phyloP scores from a whole-genome alignment of 2,329 filamentous ascomycete species.

The Nemania sp. region DNA sequence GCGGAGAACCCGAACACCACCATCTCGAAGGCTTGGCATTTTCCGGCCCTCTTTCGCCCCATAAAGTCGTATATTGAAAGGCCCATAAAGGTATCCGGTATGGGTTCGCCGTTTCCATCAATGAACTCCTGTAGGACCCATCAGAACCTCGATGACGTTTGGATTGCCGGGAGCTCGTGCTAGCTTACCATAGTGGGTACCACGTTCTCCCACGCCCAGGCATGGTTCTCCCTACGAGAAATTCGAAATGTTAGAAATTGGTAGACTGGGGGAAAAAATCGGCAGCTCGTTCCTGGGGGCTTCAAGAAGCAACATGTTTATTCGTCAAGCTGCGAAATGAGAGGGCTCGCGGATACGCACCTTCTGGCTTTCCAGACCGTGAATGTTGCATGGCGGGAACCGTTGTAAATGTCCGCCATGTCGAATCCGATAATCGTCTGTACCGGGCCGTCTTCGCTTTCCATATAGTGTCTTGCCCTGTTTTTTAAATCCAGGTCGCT shows the following conservation, averaged over 20 bases:
- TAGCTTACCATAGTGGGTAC: background rate
- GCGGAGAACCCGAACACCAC: too few relatives aligned
- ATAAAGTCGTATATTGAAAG: constrained; percentile 10
- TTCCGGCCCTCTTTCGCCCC: background rate
- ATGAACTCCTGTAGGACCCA: background rate
- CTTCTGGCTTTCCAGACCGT: constrained; percentile 11
- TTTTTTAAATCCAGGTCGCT: background rate
- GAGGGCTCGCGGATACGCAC: background rate
- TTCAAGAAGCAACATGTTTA: background rate
- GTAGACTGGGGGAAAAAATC: background rate
- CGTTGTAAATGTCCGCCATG: constrained; percentile 12
- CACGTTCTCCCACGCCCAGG: background rate
- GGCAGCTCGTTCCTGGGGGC: background rate
- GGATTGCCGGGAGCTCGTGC: background rate
- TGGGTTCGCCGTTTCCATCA: background rate
- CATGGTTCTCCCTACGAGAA: background rate
- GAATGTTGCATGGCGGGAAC: constrained; percentile 1
- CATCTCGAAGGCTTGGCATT: background rate
- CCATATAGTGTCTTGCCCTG: constrained; percentile 9
- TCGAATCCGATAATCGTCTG: constrained; percentile 13
- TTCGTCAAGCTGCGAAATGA: background rate
- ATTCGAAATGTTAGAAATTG: background rate
- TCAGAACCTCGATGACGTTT: background rate
- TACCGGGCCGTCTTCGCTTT: background rate
- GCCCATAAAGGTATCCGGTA: background rate